These are phyloP conservation scores for Epichloe elymi DNA, from an alignment of 2,329 filamentous ascomycete genomes.

Conservation along the genomic window DNA sequence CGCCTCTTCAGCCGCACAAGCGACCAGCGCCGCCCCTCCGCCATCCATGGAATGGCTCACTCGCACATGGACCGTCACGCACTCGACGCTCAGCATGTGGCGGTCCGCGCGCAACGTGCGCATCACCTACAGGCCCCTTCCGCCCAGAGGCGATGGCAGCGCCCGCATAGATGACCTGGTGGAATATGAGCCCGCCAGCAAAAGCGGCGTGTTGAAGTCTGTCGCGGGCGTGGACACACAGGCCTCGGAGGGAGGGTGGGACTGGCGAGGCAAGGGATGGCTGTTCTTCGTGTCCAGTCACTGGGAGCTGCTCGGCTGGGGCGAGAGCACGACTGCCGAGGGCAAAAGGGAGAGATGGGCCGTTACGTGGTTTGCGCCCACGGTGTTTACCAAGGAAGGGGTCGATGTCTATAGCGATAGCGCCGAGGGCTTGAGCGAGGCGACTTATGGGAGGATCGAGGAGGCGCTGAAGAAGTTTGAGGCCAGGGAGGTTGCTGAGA, in stretches of 20 bases:
- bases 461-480: constrained; percentile 31
- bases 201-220: constrained; percentile 37
- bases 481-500: constrained; percentile 39
- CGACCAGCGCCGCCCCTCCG: constrained; percentile 17
- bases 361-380: constrained; percentile 76
- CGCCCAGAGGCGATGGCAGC: constrained; percentile 23
- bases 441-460: constrained; percentile 43
- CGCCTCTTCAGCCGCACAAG: constrained; percentile 13
- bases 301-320: constrained; percentile 75
- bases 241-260: constrained; percentile 35
- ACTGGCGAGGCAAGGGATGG: constrained; percentile 69
- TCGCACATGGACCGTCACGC: constrained; percentile 60
- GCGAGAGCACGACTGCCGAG: constrained; percentile 33
- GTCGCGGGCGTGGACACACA: constrained; percentile 52
- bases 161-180: constrained; percentile 57
- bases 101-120: constrained; percentile 63
- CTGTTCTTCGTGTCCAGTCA: constrained; percentile 58
- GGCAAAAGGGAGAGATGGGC: constrained; percentile 49
- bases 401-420: constrained; percentile 64
- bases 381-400: constrained; percentile 70
- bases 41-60: constrained; percentile 47
- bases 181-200: constrained; percentile 46
- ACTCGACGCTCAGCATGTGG: constrained; percentile 73
- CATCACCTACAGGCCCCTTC: constrained; percentile 57
- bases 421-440: constrained; percentile 43